phyloP scores from a whole-genome alignment of 2,329 filamentous ascomycete species.

The Tolypocladium endophyticum region DNA sequence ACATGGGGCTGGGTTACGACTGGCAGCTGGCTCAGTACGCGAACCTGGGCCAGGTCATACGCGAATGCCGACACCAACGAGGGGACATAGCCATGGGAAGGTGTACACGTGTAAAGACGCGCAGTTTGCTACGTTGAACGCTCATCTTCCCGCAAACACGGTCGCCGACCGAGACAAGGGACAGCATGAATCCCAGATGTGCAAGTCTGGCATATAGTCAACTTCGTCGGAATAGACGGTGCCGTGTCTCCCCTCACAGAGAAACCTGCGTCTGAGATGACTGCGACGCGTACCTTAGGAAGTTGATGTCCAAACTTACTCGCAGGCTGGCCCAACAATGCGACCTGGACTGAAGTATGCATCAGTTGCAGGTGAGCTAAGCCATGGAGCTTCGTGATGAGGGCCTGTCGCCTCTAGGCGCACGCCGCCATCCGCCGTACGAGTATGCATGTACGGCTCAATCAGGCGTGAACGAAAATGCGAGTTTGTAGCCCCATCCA shows the following conservation, averaged over 20 bases:
- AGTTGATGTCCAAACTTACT: not conserved
- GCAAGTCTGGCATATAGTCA: not conserved
- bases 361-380: not conserved
- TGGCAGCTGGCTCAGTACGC: too few species aligned
- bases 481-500: not conserved
- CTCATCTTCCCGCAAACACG: not conserved
- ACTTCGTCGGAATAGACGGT: not conserved
- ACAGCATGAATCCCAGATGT: not conserved
- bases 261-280: too few species aligned
- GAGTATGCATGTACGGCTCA: not conserved
- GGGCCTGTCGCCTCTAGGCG: not conserved
- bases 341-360: not conserved
- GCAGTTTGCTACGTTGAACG: not conserved
- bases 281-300: not conserved
- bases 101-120: too few species aligned
- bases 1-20: too few species aligned
- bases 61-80: too few species aligned
- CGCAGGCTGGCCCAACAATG: not conserved
- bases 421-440: not conserved
- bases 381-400: not conserved
- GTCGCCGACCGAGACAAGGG: not conserved
- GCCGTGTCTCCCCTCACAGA: too few species aligned
- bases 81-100: too few species aligned
- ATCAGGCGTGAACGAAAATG: not conserved
- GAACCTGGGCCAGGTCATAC: too few species aligned